A percentile compares a stretch with the other conserved stretches of the same genome.
These are phyloP conservation scores for Pleurotus tuber-regium DNA, from an alignment of 768 basidiomycete species.

Conservation along the genomic window DNA sequence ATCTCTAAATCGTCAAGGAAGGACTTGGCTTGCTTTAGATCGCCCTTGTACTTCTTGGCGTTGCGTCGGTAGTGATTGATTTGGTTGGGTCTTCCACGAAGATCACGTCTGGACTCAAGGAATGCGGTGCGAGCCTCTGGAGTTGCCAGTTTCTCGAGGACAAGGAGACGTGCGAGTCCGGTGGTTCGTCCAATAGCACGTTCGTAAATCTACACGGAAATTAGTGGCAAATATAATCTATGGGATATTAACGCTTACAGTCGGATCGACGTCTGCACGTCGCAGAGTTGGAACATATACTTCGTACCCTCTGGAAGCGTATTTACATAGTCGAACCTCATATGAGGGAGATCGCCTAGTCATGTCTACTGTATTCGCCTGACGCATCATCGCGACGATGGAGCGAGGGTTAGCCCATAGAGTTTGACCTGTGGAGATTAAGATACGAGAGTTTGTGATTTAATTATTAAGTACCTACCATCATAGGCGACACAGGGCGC, in stretches of 20 bases:
- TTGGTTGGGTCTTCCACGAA: constrained; percentile 47
- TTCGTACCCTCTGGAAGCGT: constrained; percentile 52
- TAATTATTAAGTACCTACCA: too few relatives aligned
- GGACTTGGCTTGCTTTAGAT: constrained; percentile 44
- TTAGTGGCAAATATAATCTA: background rate
- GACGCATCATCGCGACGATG: constrained; percentile 63
- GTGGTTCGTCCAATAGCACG: constrained; percentile 54
- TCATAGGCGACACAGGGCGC: constrained; percentile 59
- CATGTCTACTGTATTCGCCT: constrained; percentile 61
- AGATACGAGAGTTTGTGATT: background rate
- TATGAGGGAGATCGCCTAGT: constrained; percentile 65
- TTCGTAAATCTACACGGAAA: constrained; percentile 49
- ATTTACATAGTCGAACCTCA: constrained; percentile 60
- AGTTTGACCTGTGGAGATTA: constrained; percentile 32
- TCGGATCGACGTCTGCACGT: constrained; percentile 56
- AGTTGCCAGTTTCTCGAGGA: constrained; percentile 54
- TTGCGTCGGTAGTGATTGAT: constrained; percentile 24
- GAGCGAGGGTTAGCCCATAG: constrained; percentile 61
- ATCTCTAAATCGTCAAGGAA: constrained; percentile 43
- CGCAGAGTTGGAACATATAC: constrained; percentile 51
- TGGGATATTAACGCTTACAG: constrained; percentile 31
- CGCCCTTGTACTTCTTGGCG: constrained; percentile 48
- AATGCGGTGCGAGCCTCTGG: constrained; percentile 43
- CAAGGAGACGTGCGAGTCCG: constrained; percentile 60
- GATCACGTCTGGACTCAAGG: constrained; percentile 42